phyloP scores from a whole-genome alignment of 768 basidiomycete species.

The Rubroboletus satanas region DNA sequence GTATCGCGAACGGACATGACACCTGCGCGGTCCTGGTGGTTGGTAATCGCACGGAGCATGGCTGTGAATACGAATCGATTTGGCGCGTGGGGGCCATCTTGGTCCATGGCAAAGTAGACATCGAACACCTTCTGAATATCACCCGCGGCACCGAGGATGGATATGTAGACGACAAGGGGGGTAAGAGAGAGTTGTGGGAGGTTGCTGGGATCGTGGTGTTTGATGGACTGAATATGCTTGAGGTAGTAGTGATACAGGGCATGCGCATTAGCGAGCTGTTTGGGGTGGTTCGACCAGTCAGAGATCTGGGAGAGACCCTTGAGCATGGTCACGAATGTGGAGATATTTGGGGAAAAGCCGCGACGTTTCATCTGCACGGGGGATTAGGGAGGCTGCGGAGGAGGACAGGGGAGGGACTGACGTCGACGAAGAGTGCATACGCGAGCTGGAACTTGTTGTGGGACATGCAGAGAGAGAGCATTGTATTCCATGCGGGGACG shows the following conservation, averaged over 20 bases:
- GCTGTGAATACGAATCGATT: constrained; percentile 59
- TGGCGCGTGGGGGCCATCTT: constrained; percentile 60
- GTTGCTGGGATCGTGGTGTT: constrained; percentile 44
- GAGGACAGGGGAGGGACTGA: constrained; percentile 30
- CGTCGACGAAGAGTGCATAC: constrained; percentile 67
- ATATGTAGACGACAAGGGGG: constrained; percentile 61
- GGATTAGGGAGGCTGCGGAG: constrained; percentile 13
- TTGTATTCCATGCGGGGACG: constrained; percentile 71
- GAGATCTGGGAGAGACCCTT: constrained; percentile 58
- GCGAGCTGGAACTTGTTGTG: constrained; percentile 54
- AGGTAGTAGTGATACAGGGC: constrained; percentile 57
- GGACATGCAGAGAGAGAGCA: constrained; percentile 64
- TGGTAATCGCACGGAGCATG: constrained; percentile 53
- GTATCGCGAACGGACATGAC: constrained; percentile 35
- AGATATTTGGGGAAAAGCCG: constrained; percentile 62
- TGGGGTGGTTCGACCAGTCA: constrained; percentile 53
- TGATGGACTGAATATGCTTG: constrained; percentile 47
- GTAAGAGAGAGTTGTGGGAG: constrained; percentile 41
- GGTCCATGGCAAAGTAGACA: constrained; percentile 64
- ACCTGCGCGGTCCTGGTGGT: constrained; percentile 16
- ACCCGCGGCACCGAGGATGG: constrained; percentile 57
- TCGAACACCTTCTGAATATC: constrained; percentile 69
- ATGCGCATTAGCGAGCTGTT: constrained; percentile 61
- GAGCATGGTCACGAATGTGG: constrained; percentile 71
- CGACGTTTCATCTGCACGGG: constrained; percentile 74